Evolutionary conservation across 2,329 filamentous ascomycete species (phyloP).

Genomic region (Penicillium sp.): DNA sequence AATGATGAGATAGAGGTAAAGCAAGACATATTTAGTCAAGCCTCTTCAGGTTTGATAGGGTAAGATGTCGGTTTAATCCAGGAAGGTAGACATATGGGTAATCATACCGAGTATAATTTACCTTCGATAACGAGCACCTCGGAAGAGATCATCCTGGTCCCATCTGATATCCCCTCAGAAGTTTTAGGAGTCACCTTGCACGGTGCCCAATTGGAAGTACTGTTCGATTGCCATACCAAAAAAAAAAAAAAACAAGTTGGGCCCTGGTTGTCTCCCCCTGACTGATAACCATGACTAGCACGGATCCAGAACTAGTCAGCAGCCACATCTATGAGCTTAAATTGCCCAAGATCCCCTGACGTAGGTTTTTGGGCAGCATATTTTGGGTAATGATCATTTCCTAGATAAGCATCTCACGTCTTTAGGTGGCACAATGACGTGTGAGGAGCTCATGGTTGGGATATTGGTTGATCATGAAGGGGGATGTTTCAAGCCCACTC

Average conservation of each 20-base stretch:
- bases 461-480: constrained; percentile 15
- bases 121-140: neutral
- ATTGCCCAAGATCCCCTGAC: neutral
- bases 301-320: neutral
- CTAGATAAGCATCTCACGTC: neutral
- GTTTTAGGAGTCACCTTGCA: neutral
- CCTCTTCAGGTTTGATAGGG: neutral
- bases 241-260: neutral
- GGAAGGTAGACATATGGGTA: neutral
- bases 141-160: neutral
- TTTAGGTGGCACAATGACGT: constrained; percentile 22
- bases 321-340: constrained; percentile 7
- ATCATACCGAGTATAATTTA: neutral
- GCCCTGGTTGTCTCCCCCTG: neutral
- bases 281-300: neutral
- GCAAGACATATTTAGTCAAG: neutral
- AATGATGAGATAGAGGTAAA: constrained; percentile 4
- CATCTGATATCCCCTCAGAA: neutral
- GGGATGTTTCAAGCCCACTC: neutral
- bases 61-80: neutral
- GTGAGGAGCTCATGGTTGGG: constrained; percentile 8
- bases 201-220: neutral
- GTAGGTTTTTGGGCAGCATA: constrained; percentile 3
- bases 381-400: neutral
- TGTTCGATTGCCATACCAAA: neutral